Evolutionary conservation across 1,284 basidiomycete species (phyloP).

Genomic region (Entoloma clypeatum): DNA sequence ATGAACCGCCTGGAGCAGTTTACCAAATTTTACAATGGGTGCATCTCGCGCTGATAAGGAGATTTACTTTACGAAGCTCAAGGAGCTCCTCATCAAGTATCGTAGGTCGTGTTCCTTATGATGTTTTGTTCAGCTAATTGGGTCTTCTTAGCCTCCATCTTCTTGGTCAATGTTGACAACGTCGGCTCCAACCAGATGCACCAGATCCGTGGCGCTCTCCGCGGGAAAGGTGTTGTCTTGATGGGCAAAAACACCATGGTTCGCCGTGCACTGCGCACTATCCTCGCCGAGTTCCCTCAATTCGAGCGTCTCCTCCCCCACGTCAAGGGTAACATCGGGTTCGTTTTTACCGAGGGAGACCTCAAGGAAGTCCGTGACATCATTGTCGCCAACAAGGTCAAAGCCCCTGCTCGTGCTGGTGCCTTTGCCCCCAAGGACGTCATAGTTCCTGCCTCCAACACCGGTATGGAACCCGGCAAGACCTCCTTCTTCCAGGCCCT

Average conservation of each 20-base stretch:
- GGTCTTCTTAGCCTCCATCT: slow-evolving; percentile 77
- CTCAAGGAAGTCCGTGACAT: slow-evolving; percentile 93
- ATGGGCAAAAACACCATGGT: slow-evolving; percentile 99
- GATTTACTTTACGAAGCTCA: slow-evolving; percentile 92
- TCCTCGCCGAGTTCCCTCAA: slow-evolving; percentile 87
- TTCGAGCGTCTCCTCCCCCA: slow-evolving; percentile 96
- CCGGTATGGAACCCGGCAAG: slow-evolving; percentile 99
- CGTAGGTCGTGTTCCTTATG: slow-evolving; percentile 48
- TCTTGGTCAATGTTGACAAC: slow-evolving; percentile 99
- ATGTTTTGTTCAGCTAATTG: background rate
- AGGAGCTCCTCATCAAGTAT: slow-evolving; percentile 89
- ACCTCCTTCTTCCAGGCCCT: slow-evolving; percentile 99
- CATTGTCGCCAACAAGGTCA: slow-evolving; percentile 96
- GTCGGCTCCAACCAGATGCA: slow-evolving; percentile 99
- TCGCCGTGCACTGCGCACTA: slow-evolving; percentile 91
- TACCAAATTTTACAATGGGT: slow-evolving; percentile 71
- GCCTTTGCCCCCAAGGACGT: slow-evolving; percentile 93
- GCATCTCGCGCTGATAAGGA: slow-evolving; percentile 88
- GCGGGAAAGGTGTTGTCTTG: slow-evolving; percentile 93
- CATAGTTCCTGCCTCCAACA: slow-evolving; percentile 92
- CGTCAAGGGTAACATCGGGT: slow-evolving; percentile 97
- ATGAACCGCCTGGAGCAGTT: slow-evolving; percentile 14
- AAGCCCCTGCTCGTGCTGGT: slow-evolving; percentile 97
- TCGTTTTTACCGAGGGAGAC: slow-evolving; percentile 94
- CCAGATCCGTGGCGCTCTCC: slow-evolving; percentile 95